These are phyloP conservation scores for Malassezia equina DNA, from an alignment of 1,284 basidiomycete species.

Conservation along the genomic window DNA sequence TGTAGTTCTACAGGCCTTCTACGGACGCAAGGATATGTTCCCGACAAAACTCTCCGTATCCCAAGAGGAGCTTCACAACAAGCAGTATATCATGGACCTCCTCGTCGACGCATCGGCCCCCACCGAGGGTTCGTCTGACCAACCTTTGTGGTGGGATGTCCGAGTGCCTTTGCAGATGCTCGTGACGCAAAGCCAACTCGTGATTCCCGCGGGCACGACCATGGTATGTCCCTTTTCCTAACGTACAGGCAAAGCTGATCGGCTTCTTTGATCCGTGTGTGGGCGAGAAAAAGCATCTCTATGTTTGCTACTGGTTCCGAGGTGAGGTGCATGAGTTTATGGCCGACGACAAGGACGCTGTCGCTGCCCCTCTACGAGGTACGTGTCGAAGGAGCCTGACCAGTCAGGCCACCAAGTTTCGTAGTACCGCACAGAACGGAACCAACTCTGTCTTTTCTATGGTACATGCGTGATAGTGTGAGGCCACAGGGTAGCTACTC, in stretches of 20 bases:
- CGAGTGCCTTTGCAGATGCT: conserved; percentile 70
- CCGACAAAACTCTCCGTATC: conserved; percentile 10
- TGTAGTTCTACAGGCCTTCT: conserved; percentile 62
- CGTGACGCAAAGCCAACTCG: conserved; percentile 65
- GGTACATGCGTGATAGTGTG: not conserved
- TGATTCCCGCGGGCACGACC: conserved; percentile 62
- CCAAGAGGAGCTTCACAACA: not conserved
- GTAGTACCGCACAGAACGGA: not conserved
- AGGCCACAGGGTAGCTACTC: not conserved
- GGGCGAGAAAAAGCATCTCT: conserved; percentile 58
- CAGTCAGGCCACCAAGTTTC: not conserved
- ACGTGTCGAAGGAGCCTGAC: not conserved
- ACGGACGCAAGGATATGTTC: conserved; percentile 46
- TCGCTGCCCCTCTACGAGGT: conserved; percentile 61
- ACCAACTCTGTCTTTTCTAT: not conserved
- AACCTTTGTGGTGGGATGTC: conserved; percentile 59
- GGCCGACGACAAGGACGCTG: conserved; percentile 60
- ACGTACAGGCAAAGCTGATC: conserved; percentile 56
- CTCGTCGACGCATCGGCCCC: not conserved
- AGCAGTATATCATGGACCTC: not conserved
- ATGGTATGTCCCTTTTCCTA: conserved; percentile 47
- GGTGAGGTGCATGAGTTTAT: conserved; percentile 64
- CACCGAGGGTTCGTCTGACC: not conserved
- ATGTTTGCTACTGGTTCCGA: conserved; percentile 65
- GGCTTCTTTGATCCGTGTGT: conserved; percentile 69